Evolutionary conservation across 345 rosid genomes (phyloP).

Genomic region (Trapa incisa): DNA sequence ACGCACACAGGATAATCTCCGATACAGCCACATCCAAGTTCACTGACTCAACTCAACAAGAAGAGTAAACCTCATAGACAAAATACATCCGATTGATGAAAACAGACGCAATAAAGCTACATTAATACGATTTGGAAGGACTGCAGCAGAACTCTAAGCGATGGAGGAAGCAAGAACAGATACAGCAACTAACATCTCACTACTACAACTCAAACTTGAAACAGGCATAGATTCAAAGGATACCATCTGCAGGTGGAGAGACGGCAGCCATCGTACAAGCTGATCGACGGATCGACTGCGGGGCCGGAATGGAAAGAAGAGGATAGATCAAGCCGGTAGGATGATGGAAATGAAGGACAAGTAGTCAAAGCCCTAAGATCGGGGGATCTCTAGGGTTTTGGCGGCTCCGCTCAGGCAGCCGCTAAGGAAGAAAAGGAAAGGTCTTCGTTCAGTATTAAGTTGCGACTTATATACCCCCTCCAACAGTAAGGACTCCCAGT

Average conservation of each 20-base stretch:
- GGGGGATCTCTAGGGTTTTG: background rate
- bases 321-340: background rate
- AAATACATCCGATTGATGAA: too few relatives aligned
- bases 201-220: background rate
- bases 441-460: too few relatives aligned
- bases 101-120: too few relatives aligned
- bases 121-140: background rate
- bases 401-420: background rate
- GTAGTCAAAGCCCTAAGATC: slow-evolving; percentile 3
- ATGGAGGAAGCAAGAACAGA: background rate
- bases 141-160: background rate
- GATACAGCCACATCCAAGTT: too few relatives aligned
- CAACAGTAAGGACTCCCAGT: too few relatives aligned
- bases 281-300: background rate
- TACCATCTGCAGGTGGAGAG: slow-evolving; percentile 63
- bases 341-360: background rate
- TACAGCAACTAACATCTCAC: background rate
- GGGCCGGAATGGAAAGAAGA: background rate
- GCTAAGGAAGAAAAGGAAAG: background rate
- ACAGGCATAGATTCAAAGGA: slow-evolving; percentile 24
- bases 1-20: too few relatives aligned
- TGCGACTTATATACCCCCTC: too few relatives aligned
- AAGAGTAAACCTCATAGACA: too few relatives aligned
- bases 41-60: too few relatives aligned
- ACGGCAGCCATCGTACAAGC: slow-evolving; percentile 44